Percentiles rank a stretch among this genome's conserved stretches.
Conservation (phyloP, 2,329 filamentous ascomycete species). For the Aspergillus brunneoviolaceus region DNA sequence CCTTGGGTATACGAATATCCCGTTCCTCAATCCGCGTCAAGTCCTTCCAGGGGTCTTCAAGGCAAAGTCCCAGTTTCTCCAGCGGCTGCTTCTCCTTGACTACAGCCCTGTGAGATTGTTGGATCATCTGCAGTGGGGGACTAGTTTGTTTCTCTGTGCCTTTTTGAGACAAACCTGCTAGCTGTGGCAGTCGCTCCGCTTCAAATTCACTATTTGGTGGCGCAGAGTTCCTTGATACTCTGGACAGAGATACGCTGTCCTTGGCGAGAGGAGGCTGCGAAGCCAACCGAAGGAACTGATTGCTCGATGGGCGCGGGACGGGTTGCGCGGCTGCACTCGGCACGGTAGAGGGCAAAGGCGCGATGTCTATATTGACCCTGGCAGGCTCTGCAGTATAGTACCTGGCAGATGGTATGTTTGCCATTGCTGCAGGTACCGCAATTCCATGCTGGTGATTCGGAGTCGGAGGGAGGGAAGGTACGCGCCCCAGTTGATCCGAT, state of each 20-base stretch:
- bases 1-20: constrained; percentile 48
- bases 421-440: not conserved
- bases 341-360: not conserved
- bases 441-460: not conserved
- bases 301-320: not conserved
- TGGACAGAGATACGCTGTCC: not conserved
- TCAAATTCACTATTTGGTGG: not conserved
- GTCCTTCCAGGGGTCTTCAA: constrained; percentile 29
- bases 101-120: constrained; percentile 1
- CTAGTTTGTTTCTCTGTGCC: not conserved
- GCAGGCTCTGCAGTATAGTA: not conserved
- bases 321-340: not conserved
- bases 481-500: not conserved
- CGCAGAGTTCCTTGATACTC: not conserved
- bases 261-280: not conserved
- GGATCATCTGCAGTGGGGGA: not conserved
- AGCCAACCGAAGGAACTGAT: not conserved
- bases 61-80: not conserved
- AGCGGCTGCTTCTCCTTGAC: not conserved
- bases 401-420: not conserved
- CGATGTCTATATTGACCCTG: not conserved
- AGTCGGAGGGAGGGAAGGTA: not conserved
- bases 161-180: not conserved
- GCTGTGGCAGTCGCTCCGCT: not conserved
- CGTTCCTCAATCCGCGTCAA: constrained; percentile 41